Conservation (phyloP, 257 asterid genomes). For the Gentiana macrophylla region DNA sequence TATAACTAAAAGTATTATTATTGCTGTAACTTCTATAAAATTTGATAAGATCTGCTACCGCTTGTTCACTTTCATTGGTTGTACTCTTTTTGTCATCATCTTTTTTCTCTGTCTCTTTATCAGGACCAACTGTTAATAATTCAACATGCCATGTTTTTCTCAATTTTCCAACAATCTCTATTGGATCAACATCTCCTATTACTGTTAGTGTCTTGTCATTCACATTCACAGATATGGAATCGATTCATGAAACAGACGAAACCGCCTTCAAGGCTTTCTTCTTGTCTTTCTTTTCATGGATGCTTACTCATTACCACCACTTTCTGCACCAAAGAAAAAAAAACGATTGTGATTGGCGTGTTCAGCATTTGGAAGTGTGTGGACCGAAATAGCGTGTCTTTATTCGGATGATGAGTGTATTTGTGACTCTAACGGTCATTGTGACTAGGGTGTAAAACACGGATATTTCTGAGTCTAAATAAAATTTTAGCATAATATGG, state of each 20-base stretch:
- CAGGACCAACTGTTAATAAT: slow-evolving; percentile 19
- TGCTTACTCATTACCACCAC: slow-evolving; percentile 35
- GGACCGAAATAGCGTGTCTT: too few species aligned
- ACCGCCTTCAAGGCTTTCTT: slow-evolving; percentile 63
- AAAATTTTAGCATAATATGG: too few species aligned
- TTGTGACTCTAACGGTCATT: too few species aligned
- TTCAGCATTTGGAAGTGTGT: too few species aligned
- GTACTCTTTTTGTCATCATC: background rate
- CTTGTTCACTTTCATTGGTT: slow-evolving; percentile 1
- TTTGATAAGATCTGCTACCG: slow-evolving; percentile 11
- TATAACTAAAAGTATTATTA: slow-evolving; percentile 3
- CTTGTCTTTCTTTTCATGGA: slow-evolving; percentile 40
- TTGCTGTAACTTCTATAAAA: slow-evolving; percentile 11
- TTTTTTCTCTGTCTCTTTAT: slow-evolving; percentile 16
- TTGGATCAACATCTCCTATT: slow-evolving; percentile 20
- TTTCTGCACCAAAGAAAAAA: slow-evolving; percentile 29
- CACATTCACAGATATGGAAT: slow-evolving; percentile 14
- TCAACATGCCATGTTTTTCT: slow-evolving; percentile 20
- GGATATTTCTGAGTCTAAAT: too few species aligned
- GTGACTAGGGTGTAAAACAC: too few species aligned
- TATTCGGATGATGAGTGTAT: too few species aligned
- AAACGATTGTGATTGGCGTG: too few species aligned
- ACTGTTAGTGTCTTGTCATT: slow-evolving; percentile 21
- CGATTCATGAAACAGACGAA: slow-evolving; percentile 28
- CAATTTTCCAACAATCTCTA: slow-evolving; percentile 13